Percentiles rank a stretch among this genome's conserved stretches.
Evolutionary conservation across 2,329 filamentous ascomycete species (phyloP).

Genomic region (Botrytis fragariae): DNA sequence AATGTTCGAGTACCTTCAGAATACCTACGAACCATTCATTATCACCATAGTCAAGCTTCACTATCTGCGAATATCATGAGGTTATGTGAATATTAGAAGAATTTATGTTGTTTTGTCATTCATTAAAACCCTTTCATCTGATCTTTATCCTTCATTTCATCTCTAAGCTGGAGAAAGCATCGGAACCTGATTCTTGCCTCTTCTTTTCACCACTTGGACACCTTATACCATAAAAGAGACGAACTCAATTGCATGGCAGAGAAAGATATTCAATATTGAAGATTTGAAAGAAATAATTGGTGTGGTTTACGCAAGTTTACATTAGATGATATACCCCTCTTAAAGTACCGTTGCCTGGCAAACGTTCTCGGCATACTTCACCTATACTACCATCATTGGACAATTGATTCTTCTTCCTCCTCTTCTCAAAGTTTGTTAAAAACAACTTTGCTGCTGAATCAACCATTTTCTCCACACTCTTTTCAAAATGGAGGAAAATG

Average conservation of each 20-base stretch:
- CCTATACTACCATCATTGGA: constrained; percentile 7
- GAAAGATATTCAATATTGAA: neutral
- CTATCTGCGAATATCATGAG: neutral
- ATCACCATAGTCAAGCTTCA: constrained; percentile 1
- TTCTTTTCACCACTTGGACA: neutral
- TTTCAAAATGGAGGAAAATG: constrained; percentile 34
- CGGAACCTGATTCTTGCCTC: neutral
- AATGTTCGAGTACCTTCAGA: constrained; percentile 10
- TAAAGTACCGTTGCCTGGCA: constrained; percentile 23
- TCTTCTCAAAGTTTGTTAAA: constrained; percentile 19
- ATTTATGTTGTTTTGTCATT: neutral
- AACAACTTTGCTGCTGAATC: constrained; percentile 18
- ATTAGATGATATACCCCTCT: neutral
- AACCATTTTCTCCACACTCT: constrained; percentile 18
- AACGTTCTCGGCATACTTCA: constrained; percentile 8
- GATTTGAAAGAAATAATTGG: neutral
- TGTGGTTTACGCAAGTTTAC: neutral
- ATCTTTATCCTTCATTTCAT: constrained; percentile 5
- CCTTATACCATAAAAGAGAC: neutral
- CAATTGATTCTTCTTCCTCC: neutral
- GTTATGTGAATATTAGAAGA: neutral
- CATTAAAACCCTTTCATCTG: neutral
- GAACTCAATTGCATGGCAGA: neutral
- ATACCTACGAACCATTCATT: neutral
- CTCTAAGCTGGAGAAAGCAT: neutral